A percentile compares a stretch with the other conserved stretches of the same genome.
These are phyloP conservation scores for Lasiosphaeris hirsuta DNA, from an alignment of 495 filamentous ascomycete species.

Conservation along the genomic window DNA sequence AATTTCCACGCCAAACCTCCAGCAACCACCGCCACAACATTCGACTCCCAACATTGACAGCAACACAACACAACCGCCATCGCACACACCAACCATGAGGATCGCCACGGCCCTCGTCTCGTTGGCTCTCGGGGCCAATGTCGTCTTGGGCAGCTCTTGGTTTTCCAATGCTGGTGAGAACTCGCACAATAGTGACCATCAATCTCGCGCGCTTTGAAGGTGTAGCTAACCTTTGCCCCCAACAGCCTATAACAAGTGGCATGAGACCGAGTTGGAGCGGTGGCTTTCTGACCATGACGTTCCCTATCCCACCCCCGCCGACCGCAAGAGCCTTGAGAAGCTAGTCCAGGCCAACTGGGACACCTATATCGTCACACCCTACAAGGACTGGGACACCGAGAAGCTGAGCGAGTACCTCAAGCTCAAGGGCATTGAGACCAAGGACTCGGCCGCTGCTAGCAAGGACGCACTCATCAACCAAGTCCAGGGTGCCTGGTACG, in stretches of 20 bases:
- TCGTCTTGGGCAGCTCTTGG: conserved; percentile 69
- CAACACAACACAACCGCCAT: conserved; percentile 12
- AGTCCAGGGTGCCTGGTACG: conserved; percentile 69
- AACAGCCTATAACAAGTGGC: conserved; percentile 96
- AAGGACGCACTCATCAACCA: conserved; percentile 64
- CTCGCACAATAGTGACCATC: neutral
- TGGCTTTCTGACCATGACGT: conserved; percentile 95
- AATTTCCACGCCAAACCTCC: neutral
- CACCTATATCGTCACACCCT: conserved; percentile 59
- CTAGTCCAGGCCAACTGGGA: conserved; percentile 89
- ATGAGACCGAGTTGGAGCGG: conserved; percentile 93
- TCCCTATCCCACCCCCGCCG: conserved; percentile 78
- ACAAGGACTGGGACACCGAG: conserved; percentile 65
- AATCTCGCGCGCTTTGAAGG: neutral
- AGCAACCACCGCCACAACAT: neutral
- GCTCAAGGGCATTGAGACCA: conserved; percentile 63
- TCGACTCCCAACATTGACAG: neutral
- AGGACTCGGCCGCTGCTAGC: conserved; percentile 58
- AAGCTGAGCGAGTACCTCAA: conserved; percentile 64
- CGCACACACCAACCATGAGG: conserved; percentile 56
- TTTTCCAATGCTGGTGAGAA: conserved; percentile 76
- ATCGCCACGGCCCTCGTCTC: conserved; percentile 66
- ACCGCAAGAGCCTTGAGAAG: conserved; percentile 80
- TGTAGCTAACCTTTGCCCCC: no score
- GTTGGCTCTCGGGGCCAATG: conserved; percentile 66